Evolutionary conservation across 768 basidiomycete species (phyloP).

Genomic region (Fomitopsis pulvina): DNA sequence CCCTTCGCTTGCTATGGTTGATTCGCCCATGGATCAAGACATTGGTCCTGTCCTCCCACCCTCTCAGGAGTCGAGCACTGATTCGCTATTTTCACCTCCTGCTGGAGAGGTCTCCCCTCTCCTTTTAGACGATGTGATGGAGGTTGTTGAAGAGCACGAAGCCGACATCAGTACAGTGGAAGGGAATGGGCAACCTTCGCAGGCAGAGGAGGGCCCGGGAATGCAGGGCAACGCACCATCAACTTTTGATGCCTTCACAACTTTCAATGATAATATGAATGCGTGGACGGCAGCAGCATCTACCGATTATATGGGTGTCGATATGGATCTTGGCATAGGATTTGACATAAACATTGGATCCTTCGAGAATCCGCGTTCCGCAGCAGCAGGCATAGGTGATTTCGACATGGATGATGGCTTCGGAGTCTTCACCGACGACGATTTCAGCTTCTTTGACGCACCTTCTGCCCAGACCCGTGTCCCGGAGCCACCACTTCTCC

Average conservation of each 20-base stretch:
- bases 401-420: slow-evolving; percentile 27
- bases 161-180: slow-evolving; percentile 1
- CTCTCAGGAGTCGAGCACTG: background rate
- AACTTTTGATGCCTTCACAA: slow-evolving; percentile 16
- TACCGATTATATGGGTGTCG: slow-evolving; percentile 30
- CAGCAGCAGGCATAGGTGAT: slow-evolving; percentile 21
- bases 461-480: slow-evolving; percentile 30
- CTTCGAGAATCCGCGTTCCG: slow-evolving; percentile 24
- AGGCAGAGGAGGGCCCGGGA: background rate
- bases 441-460: slow-evolving; percentile 82
- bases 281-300: slow-evolving; percentile 15
- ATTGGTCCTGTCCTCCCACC: background rate
- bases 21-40: background rate
- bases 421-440: slow-evolving; percentile 69
- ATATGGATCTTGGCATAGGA: slow-evolving; percentile 36
- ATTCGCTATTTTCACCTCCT: slow-evolving; percentile 16
- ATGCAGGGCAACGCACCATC: background rate
- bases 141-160: background rate
- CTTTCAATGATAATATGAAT: slow-evolving; percentile 12
- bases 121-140: background rate
- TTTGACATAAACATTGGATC: slow-evolving; percentile 43
- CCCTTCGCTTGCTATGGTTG: background rate
- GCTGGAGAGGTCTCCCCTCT: background rate
- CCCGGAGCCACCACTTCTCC: slow-evolving; percentile 6
- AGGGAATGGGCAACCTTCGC: background rate